Percentiles rank a stretch among this genome's conserved stretches.
These are phyloP conservation scores for Rubia peregrina DNA, from an alignment of 305 asterid species.

Conservation along the genomic window DNA sequence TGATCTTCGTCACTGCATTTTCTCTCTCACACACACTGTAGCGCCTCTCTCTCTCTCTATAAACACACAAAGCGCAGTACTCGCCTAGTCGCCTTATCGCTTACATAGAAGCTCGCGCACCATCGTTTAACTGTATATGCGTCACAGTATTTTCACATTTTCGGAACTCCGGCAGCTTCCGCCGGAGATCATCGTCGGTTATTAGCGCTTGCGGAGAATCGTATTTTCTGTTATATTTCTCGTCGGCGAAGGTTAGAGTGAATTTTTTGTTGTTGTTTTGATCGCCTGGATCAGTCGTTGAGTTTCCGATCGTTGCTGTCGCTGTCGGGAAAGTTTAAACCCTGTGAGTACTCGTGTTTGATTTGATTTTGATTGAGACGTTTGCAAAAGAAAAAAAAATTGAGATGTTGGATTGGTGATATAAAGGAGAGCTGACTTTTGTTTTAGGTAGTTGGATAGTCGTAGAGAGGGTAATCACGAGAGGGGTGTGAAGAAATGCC, in stretches of 20 bases:
- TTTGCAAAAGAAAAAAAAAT: background rate
- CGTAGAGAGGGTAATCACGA: slow-evolving; percentile 27
- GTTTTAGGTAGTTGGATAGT: background rate
- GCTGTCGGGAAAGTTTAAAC: background rate
- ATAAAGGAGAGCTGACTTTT: background rate
- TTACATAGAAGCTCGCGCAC: background rate
- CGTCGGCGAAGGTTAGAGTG: background rate
- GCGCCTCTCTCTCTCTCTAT: background rate
- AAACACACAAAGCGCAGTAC: background rate
- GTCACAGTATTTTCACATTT: background rate
- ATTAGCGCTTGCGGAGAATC: background rate
- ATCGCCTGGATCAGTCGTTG: background rate
- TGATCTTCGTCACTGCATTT: background rate
- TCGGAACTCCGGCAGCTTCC: background rate
- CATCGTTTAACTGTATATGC: background rate
- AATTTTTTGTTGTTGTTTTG: background rate
- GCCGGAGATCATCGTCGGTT: background rate
- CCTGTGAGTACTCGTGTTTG: background rate
- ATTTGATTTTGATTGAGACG: slow-evolving; percentile 8
- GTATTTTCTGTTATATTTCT: background rate
- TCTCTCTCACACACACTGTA: background rate
- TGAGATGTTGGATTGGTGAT: background rate
- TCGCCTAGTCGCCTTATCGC: background rate
- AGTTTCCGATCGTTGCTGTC: slow-evolving; percentile 9
- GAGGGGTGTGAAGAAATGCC: slow-evolving; percentile 59